Conservation (phyloP, 2,329 filamentous ascomycete species). For the Clonostachys byssicola region DNA sequence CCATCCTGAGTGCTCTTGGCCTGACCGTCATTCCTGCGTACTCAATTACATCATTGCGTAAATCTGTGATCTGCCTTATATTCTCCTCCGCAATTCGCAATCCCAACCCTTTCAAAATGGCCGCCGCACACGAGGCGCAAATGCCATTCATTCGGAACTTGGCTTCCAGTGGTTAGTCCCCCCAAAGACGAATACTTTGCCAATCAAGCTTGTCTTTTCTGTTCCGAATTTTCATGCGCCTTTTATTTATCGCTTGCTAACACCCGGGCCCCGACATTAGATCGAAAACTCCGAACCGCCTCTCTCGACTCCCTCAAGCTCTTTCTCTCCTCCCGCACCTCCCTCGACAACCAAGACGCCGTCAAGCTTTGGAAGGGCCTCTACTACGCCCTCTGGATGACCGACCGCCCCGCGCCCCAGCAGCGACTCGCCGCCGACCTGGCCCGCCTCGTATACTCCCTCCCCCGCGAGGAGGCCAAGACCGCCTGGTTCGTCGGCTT, state of each 20-base stretch:
- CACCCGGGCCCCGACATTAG: constrained; percentile 34
- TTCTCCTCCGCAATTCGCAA: neutral
- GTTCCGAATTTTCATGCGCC: neutral
- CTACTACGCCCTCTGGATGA: constrained; percentile 93
- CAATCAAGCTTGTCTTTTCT: constrained; percentile 1
- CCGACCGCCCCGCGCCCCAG: constrained; percentile 82
- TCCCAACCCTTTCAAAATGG: constrained; percentile 18
- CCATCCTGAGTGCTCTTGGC: no score
- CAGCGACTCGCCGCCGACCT: constrained; percentile 78
- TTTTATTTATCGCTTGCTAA: neutral
- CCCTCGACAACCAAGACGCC: constrained; percentile 64
- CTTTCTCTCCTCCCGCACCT: constrained; percentile 64
- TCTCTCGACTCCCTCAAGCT: constrained; percentile 73
- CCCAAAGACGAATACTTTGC: neutral
- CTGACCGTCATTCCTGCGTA: no score
- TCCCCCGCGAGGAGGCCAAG: constrained; percentile 36
- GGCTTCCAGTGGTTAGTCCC: constrained; percentile 72
- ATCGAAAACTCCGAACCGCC: constrained; percentile 72
- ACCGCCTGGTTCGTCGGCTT: constrained; percentile 56
- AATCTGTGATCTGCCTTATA: neutral
- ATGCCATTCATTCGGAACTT: constrained; percentile 80
- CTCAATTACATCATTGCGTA: no score
- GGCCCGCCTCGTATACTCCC: constrained; percentile 56
- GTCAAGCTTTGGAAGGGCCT: constrained; percentile 93
- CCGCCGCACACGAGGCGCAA: constrained; percentile 35